Evolutionary conservation across 495 filamentous ascomycete genomes (phyloP).

Genomic region (Thermothielavioides terrestris): DNA sequence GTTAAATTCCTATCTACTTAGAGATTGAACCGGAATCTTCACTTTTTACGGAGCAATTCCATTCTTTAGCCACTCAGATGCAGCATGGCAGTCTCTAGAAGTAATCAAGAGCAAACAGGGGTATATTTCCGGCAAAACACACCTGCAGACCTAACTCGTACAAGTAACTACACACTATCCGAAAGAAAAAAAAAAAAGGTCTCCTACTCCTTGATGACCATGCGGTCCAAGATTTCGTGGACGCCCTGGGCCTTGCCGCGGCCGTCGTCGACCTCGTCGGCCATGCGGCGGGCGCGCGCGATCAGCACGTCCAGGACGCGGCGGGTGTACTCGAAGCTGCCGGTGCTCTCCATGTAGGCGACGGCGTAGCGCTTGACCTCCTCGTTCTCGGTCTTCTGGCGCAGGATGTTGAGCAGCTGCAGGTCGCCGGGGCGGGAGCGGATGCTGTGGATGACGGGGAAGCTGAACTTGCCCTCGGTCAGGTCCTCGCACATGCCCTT

Average conservation of each 20-base stretch:
- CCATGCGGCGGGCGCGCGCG: slow-evolving; percentile 54
- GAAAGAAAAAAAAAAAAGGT: background rate
- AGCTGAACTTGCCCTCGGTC: slow-evolving; percentile 97
- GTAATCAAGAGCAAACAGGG: background rate
- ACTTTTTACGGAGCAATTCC: too few species aligned
- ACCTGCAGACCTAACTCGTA: too few species aligned
- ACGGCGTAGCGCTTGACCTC: slow-evolving; percentile 89
- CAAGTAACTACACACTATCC: background rate
- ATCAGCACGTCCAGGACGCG: slow-evolving; percentile 59
- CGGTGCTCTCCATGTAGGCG: slow-evolving; percentile 81
- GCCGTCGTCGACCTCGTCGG: slow-evolving; percentile 57
- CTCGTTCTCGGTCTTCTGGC: slow-evolving; percentile 76
- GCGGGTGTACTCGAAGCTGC: slow-evolving; percentile 79
- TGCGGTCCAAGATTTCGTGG: slow-evolving; percentile 43
- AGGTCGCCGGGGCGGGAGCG: slow-evolving; percentile 69
- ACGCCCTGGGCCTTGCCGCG: slow-evolving; percentile 37
- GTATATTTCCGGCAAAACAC: background rate
- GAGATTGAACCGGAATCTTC: too few species aligned
- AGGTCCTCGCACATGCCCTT: slow-evolving; percentile 96
- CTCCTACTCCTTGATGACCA: slow-evolving; percentile 24
- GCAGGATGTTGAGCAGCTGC: slow-evolving; percentile 83
- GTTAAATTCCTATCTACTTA: too few species aligned
- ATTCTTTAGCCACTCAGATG: too few species aligned
- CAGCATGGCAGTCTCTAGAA: too few species aligned
- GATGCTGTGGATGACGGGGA: slow-evolving; percentile 93